Conservation (phyloP, 371 early-diverging fungal species). For the Actinomortierella ambigua region DNA sequence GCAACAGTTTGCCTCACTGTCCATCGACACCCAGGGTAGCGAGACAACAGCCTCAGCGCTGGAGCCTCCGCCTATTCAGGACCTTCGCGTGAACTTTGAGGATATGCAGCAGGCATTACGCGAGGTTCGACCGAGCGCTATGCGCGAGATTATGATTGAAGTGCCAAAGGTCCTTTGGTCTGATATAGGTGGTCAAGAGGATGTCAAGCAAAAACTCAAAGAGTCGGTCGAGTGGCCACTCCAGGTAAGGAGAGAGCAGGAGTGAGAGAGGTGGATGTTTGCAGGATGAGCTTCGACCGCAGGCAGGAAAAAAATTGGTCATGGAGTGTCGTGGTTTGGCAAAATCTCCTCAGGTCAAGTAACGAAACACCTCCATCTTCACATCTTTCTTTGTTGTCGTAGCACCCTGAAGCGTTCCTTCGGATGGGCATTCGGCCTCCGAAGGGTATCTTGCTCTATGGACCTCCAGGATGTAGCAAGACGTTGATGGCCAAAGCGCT, state of each 20-base stretch:
- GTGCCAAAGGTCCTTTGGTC: conserved; percentile 95
- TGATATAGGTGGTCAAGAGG: conserved; percentile 97
- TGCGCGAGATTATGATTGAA: conserved; percentile 96
- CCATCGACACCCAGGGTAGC: conserved; percentile 7
- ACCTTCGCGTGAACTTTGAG: conserved; percentile 30
- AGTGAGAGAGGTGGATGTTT: too few relatives aligned
- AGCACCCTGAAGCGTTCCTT: conserved; percentile 89
- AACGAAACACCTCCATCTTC: too few relatives aligned
- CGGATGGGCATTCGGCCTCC: conserved; percentile 92
- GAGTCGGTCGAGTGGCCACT: conserved; percentile 99
- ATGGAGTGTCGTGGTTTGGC: too few relatives aligned
- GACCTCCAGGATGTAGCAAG: conserved; percentile 98
- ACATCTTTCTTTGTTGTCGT: not conserved
- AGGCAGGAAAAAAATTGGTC: too few relatives aligned
- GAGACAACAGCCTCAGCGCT: not conserved
- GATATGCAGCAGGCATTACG: conserved; percentile 66
- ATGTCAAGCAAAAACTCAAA: conserved; percentile 92
- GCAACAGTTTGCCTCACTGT: conserved; percentile 1
- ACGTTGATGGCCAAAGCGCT: conserved; percentile 98
- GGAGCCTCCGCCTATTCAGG: conserved; percentile 5
- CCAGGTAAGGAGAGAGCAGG: too few relatives aligned
- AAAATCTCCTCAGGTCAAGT: too few relatives aligned
- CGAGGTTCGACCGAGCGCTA: conserved; percentile 89
- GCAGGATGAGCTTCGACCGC: too few relatives aligned
- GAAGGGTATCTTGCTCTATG: conserved; percentile 96